Base-by-base conservation (phyloP, 164 flowering plant genomes). In the Kingdonia uniflora region DNA sequence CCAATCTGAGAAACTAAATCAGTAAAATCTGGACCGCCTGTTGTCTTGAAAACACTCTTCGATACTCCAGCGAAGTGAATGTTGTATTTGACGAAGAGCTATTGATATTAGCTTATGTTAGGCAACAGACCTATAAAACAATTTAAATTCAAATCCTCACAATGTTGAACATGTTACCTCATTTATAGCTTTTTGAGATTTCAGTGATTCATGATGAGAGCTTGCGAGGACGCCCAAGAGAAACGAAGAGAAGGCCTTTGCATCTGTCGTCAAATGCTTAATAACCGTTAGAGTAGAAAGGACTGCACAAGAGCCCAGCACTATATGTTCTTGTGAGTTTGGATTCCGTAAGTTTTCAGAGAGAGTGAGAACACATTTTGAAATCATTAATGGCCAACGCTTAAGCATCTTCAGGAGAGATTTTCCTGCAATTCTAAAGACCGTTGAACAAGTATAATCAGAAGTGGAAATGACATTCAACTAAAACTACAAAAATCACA, bases 41-140 rank as follows among this genome's bases (percentile, higher is more conserved):
- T 57, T 47, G 61, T 58, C 68, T 48, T 69, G 54, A 82, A 81
- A 54, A 86, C 71, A 71, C 68, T 81, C 73, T 62, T 80, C 40
- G 96, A 79, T 50, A 92, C 67, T 64, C 96, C 99, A 49, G 83
- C 70, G 58, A 92, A 88, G 63, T 82, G 77, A 57, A 92, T 88
- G 74, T 92, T 92, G 84, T 76, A 92, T 62, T 82, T 92, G 66
- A 92, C 85, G 72, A 88, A 92, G 49, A 92, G 81, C 99, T 92
- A 84, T 58, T 35, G 35, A 61, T 44, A 5, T 49, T 41, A 57
- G 2, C 55, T n/a, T 3, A 29, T 29, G 35, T 29, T 3, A 23
- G 52, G 22, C 16, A 60, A 51, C 26, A 49, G 54, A 52, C 16
- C 8, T 5, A 24, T 19, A 20, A 49, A 21, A 47, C 39, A n/a